A percentile compares a stretch with the other conserved stretches of the same genome.
These are phyloP conservation scores for Coemansia sp. DNA, from an alignment of 192 early-diverging fungal genomes.

Conservation along the genomic window DNA sequence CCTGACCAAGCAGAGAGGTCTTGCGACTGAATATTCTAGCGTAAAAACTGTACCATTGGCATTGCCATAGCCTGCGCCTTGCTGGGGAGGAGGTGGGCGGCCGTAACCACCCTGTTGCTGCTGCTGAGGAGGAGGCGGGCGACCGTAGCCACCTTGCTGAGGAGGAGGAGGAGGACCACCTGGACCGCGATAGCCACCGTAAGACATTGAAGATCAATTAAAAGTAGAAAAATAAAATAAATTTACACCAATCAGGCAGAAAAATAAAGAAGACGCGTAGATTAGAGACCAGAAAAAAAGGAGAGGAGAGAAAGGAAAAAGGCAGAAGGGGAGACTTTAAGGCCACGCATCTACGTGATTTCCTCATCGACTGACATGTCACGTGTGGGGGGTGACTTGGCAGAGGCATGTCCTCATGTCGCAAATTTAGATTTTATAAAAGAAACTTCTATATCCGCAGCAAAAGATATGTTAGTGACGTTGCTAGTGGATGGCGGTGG, in stretches of 20 bases:
- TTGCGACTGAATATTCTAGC: conserved; percentile 4
- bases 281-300: not conserved
- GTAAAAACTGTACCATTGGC: conserved; percentile 4
- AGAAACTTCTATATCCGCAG: conserved; percentile 5
- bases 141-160: conserved; percentile 15
- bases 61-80: conserved; percentile 11
- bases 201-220: conserved; percentile 20
- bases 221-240: conserved; percentile 7
- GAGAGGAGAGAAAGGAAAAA: conserved; percentile 6
- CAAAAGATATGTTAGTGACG: not conserved
- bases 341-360: not conserved
- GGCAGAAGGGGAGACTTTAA: not conserved
- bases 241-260: not conserved
- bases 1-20: conserved; percentile 6
- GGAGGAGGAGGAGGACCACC: not conserved
- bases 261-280: conserved; percentile 5
- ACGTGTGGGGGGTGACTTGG: not conserved
- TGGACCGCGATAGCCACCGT: conserved; percentile 20
- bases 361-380: not conserved
- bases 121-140: conserved; percentile 10
- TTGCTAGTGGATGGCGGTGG: not conserved
- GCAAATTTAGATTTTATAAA: not conserved
- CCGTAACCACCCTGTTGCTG: not conserved
- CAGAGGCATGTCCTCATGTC: not conserved
- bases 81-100: conserved; percentile 9